A percentile compares a stretch with the other conserved stretches of the same genome.
Conservation (phyloP, 768 basidiomycete genomes). For the Mycena pura region DNA sequence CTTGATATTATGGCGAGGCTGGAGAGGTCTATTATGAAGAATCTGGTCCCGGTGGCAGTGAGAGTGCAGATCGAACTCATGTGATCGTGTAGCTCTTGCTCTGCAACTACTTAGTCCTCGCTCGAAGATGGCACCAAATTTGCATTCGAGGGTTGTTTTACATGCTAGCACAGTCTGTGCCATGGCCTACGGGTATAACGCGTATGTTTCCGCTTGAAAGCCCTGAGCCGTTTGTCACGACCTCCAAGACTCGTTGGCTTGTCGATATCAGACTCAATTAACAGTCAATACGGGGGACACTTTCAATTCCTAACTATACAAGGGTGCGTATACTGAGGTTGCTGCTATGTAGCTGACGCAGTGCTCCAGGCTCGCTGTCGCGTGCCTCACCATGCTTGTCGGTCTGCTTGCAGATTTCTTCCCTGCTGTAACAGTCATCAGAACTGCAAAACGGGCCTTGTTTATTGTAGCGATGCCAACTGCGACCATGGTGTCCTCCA, state of each 20-base stretch:
- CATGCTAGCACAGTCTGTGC: slow-evolving; percentile 39
- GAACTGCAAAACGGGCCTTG: slow-evolving; percentile 57
- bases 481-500: slow-evolving; percentile 47
- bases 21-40: slow-evolving; percentile 63
- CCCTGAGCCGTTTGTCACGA: not conserved
- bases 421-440: slow-evolving; percentile 45
- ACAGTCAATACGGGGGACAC: slow-evolving; percentile 64
- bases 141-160: slow-evolving; percentile 30
- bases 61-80: not conserved
- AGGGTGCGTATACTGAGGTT: no score
- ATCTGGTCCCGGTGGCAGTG: not conserved
- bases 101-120: no score
- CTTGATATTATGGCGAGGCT: slow-evolving; percentile 64
- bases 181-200: slow-evolving; percentile 43
- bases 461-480: slow-evolving; percentile 73
- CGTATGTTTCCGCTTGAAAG: not conserved
- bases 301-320: slow-evolving; percentile 81
- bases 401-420: slow-evolving; percentile 42
- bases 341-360: no score
- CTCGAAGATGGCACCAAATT: slow-evolving; percentile 4
- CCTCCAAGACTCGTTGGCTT: slow-evolving; percentile 33
- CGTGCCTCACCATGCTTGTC: slow-evolving; percentile 44
- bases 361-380: slow-evolving; percentile 46
- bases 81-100: no score
- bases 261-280: slow-evolving; percentile 40